phyloP scores from a whole-genome alignment of 2,329 filamentous ascomycete species.

The Apiospora aurea region DNA sequence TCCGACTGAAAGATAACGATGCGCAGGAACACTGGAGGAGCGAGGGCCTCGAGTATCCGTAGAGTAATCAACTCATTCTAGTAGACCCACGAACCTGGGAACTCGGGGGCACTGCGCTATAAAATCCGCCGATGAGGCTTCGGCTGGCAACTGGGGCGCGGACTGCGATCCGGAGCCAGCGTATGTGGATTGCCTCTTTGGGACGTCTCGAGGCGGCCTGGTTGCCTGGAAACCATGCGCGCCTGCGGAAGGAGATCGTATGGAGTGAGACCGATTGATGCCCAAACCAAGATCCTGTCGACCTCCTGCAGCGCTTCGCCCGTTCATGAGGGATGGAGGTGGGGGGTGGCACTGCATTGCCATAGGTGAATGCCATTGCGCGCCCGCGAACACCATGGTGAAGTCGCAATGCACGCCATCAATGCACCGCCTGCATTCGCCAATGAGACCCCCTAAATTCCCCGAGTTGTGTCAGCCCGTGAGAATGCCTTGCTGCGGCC shows the following conservation, averaged over 20 bases:
- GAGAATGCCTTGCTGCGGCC: slow-evolving; percentile 23
- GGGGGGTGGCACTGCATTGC: background rate
- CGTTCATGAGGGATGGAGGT: background rate
- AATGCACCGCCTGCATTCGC: background rate
- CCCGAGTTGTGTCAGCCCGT: background rate
- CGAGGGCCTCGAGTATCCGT: background rate
- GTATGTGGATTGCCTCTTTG: background rate
- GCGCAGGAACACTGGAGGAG: background rate
- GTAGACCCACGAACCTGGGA: background rate
- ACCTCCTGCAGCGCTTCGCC: slow-evolving; percentile 9
- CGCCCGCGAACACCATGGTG: background rate
- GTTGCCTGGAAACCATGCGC: background rate
- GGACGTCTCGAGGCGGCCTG: background rate
- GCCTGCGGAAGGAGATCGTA: background rate
- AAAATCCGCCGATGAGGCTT: background rate
- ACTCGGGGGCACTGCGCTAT: background rate
- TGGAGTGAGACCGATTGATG: background rate
- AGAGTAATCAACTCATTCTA: background rate
- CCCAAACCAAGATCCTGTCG: background rate
- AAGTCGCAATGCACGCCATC: slow-evolving; percentile 16
- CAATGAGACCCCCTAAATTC: background rate
- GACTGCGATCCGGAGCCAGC: background rate
- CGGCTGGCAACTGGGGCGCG: slow-evolving; percentile 10
- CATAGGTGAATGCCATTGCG: slow-evolving; percentile 1
- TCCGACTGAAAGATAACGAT: background rate